Evolutionary conservation across 192 early-diverging fungal species (phyloP), one percentile per base, ranked within the genome.

Genomic region (Linnemannia exigua): DNA sequence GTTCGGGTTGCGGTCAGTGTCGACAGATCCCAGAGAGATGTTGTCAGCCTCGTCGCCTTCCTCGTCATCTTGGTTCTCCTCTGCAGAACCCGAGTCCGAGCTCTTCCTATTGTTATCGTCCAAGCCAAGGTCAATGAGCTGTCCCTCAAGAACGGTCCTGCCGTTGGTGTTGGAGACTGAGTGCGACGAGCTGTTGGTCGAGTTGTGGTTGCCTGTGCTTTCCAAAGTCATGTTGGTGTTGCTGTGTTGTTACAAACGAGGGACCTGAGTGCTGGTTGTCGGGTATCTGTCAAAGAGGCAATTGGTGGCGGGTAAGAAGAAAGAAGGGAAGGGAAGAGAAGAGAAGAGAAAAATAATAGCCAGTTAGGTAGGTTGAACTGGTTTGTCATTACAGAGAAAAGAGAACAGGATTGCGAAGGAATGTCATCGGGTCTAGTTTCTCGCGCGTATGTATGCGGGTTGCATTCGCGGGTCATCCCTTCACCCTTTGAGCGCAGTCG

Each of bases 11-110:
- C 22, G 19, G 11, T 85, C 83, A 5, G 83, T 76, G 47, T 85
- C 83, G 16, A 85, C 69, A 20, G 83, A 85, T 11, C 83, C 83
- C 3, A 85, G 58, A 2, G 83, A 85, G 74, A 85, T 79, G 61
- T 85, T 79, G 44, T 85, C 83, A 14, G 76, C 72, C 11, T 72
- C 69, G 35, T 78, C 76, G 38, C 79, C 76, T 11, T 74, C 67
- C 15, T 79, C 82, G n/a, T 77, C 75, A 17, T 81, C 80, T 1
- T 63, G 5, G 5, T 44, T 9, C 6, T 33, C 70, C n/a, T 52
- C 48, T 33, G 50, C 25, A 28, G 81, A 82, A 12, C 51, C 75
- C 6, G 67, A 70, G 46, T 72, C 80, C 1, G 80, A 76, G 19
- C 7, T 31, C 12, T 33, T 37, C 31, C 6, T 20, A 36, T 25